Base-by-base conservation (phyloP, 2,329 filamentous ascomycete genomes). In the Pseudodiploospora longispora region DNA sequence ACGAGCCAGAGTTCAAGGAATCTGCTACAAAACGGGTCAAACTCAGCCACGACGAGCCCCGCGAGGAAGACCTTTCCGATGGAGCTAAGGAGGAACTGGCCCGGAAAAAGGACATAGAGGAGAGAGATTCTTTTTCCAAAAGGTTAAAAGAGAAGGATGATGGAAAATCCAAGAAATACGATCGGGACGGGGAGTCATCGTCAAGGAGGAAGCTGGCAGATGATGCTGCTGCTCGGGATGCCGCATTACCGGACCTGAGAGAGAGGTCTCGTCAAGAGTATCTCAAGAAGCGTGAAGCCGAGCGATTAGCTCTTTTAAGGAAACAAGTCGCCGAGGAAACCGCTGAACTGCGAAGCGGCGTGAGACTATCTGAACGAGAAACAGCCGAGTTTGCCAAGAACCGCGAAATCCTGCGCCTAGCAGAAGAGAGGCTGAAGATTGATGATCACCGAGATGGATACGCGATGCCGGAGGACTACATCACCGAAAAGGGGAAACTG, bases 391-490 rank as follows among this genome's bases (percentile, higher is more conserved):
- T 98, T 61, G 83, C 84, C 3, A 83, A 87, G 58, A 97, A 97
- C 58, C 73, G 87, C 38, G 87, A 97, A 63, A 74, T 90, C 28
- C 66, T 95, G 36, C 76, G 83, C 32, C 71, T 95, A 36, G 87
- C 88, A 1, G 87, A 96, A 65, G 88, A 94, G 61, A 77, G 91
- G 27, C 70, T 91, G 44, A 78, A 79, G 36, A 95, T 98, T 51
- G 90, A 97, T 59, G 91, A 97, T 54, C 82, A 95, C 61, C 78
- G 83, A 19, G 90, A 96, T 67, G 91, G 91, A 2, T 98, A 97
- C 65, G 77, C 83, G 52, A 83, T 98, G 69, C 93, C 91, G 0
- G 90, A 96, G 51, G 89, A 96, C 61, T 95, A 95, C 59, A 91
- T 95, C 50, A 95, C 87, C 0, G 89, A 94, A 60, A 90, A 91